Evolutionary conservation across 306 rosid species (phyloP), one percentile per base, ranked within the genome.

Genomic region (Inga laurina): DNA sequence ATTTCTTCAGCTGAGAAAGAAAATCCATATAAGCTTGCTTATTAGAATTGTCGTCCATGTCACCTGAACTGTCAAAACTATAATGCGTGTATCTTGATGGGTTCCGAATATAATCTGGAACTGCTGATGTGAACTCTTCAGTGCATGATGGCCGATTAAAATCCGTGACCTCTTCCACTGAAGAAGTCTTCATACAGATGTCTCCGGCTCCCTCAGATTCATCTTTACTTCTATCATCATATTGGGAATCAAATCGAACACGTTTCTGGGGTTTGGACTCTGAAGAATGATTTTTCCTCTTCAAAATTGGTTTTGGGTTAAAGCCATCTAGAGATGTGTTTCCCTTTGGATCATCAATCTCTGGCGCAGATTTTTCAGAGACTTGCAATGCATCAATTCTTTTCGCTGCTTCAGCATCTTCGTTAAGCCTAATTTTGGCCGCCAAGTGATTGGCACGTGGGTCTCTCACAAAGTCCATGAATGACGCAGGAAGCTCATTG

Each of bases 391-490:
- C 84, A 86, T 81, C 88, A 43, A 89, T 89, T 32, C 77, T 82
- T 12, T 86, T 78, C 70, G 97, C 91, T 27, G 91, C 90, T 84
- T 88, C 94, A 13, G 86, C 91, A 82, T 92, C 97, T 78, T 92
- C 92, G 70, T 86, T 66, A 71, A 94, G 87, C 89, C 93, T 88
- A 76, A 90, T 69, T 83, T 85, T 88, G 0, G 99, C 99, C 37
- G 99, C 99, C 82, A 82, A 27, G 79, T 91, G 99, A 85, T 93
- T 95, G 0, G 99, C 99, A 0, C 99, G 97, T 0, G 96, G 98
- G 77, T 95, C 99, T 77, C 92, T 86, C 49, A 43, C 87, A 66
- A 91, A 84, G 76, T 83, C 92, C 21, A 71, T 39, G 34, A 88
- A 35, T 21, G 90, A 87, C 79, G 67, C 64, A 11, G 94, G 98